phyloP scores from a whole-genome alignment of 805 yeast species.

The Candida fluviatilis region DNA sequence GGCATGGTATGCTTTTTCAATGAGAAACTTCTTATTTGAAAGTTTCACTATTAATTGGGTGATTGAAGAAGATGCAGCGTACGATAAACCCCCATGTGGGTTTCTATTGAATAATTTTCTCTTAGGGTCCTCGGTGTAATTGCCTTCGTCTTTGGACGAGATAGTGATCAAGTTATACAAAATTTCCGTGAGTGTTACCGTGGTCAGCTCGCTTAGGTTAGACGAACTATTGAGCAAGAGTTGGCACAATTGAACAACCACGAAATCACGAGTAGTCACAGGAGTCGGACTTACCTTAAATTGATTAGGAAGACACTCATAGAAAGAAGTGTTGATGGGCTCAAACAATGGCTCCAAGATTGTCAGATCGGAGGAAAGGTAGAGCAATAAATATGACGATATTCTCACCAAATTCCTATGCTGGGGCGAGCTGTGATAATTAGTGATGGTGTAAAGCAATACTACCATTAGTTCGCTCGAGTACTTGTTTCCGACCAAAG shows the following conservation, averaged over 20 bases:
- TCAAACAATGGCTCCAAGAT: slow-evolving; percentile 38
- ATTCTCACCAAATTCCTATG: slow-evolving; percentile 45
- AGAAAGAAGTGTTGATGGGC: slow-evolving; percentile 42
- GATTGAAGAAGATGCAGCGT: slow-evolving; percentile 44
- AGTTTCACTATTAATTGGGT: slow-evolving; percentile 40
- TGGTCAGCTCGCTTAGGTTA: slow-evolving; percentile 5
- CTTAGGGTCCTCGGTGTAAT: slow-evolving; percentile 15
- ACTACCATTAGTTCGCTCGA: slow-evolving; percentile 52
- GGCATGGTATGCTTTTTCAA: slow-evolving; percentile 40
- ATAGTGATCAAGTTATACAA: slow-evolving; percentile 56
- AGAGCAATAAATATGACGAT: slow-evolving; percentile 48
- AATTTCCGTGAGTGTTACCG: slow-evolving; percentile 48
- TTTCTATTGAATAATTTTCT: slow-evolving; percentile 26
- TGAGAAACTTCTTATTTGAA: slow-evolving; percentile 31
- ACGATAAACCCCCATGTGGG: slow-evolving; percentile 44
- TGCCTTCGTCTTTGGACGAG: slow-evolving; percentile 20
- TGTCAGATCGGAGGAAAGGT: slow-evolving; percentile 39
- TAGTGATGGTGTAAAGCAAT: slow-evolving; percentile 54
- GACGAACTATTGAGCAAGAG: slow-evolving; percentile 22
- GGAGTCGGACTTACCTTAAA: slow-evolving; percentile 42
- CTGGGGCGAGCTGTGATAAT: slow-evolving; percentile 36
- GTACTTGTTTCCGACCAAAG: slow-evolving; percentile 33
- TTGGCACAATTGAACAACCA: slow-evolving; percentile 49
- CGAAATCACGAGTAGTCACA: slow-evolving; percentile 59
- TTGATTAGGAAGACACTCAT: slow-evolving; percentile 49